A percentile compares a stretch with the other conserved stretches of the same genome.
Evolutionary conservation across 208 protist genomes (phyloP).

Genomic region (Leishmania tropica): DNA sequence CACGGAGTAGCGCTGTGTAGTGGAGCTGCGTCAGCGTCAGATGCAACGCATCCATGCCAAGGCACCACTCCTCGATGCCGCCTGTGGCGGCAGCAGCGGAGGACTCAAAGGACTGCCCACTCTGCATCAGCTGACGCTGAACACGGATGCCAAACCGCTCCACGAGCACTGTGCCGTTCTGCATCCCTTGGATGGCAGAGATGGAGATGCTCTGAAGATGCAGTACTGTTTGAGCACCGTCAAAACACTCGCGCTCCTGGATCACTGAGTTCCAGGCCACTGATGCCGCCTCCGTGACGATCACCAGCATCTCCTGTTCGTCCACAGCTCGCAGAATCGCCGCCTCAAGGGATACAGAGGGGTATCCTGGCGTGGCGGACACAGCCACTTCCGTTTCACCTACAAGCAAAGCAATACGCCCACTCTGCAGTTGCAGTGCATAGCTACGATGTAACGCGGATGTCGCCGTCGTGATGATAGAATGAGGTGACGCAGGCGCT

Average conservation of each 20-base stretch:
- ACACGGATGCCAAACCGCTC: conserved; percentile 15
- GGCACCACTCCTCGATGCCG: conserved; percentile 23
- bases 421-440: conserved; percentile 7
- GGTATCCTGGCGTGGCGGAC: neutral
- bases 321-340: conserved; percentile 4
- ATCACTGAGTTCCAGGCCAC: conserved; percentile 23
- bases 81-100: neutral
- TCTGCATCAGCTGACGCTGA: conserved; percentile 4
- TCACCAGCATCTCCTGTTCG: conserved; percentile 8
- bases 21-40: conserved; percentile 30
- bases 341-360: conserved; percentile 6
- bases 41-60: conserved; percentile 26
- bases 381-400: conserved; percentile 7
- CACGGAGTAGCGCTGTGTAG: conserved; percentile 29
- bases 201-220: conserved; percentile 25
- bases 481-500: neutral
- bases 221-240: conserved; percentile 12
- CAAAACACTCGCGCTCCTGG: neutral
- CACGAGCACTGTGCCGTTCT: conserved; percentile 14
- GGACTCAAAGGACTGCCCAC: neutral
- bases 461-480: neutral
- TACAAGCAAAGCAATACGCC: conserved; percentile 19
- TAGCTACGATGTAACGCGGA: neutral
- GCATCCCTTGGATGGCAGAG: conserved; percentile 12
- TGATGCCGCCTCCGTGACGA: conserved; percentile 10